Base-by-base conservation (phyloP, 2,329 filamentous ascomycete genomes). In the Kalmusia sp. region DNA sequence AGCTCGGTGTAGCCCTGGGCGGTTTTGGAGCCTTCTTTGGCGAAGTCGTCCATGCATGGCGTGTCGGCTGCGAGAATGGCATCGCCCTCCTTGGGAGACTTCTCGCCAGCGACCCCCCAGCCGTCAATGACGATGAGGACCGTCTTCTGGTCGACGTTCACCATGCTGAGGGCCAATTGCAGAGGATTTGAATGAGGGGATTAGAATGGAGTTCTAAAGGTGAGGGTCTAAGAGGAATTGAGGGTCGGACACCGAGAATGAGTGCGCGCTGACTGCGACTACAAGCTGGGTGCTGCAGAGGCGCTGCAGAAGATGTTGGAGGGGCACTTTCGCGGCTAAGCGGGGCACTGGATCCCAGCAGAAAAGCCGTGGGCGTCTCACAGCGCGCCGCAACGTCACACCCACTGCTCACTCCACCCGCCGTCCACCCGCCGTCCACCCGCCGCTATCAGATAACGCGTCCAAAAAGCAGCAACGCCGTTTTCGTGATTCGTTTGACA, bases 111-210 rank as follows among this genome's bases (percentile, higher is more conserved):
- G 69, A 98, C 86, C 73, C 95, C 95, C 95, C 95, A 99, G 72
- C 95, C 95, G 81, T 99, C 95, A 83, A 99, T 99, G 79, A 98
- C 95, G 85, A 99, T 89, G 68, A 91, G 80, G 60, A 86, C 87
- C 60, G 84, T 82, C 76, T 89, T 90, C 58, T 90, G 85, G 71
- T 89, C 83, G 72, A 88, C 85, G 70, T 86, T 79, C 59, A 81
- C 82, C 87, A 90, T 89, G 62, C 72, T 81, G 76, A 60, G 55
- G 52, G 47, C 19, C 55, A 65, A 63, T 61, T 62, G 58, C 17
- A 24, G 44, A 31, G 38, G 22, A 46, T 40, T 27, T 19, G 33
- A 15, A 31, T 8, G 21, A 45, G 41, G 17, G 50, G 44, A 12
- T 41, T 46, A 33, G 39, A 52, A 41, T 24, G 31, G 37, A 15